Evolutionary conservation across 495 filamentous ascomycete species (phyloP), one percentile per base, ranked within the genome.

Genomic region (Tuber umbilicatum): DNA sequence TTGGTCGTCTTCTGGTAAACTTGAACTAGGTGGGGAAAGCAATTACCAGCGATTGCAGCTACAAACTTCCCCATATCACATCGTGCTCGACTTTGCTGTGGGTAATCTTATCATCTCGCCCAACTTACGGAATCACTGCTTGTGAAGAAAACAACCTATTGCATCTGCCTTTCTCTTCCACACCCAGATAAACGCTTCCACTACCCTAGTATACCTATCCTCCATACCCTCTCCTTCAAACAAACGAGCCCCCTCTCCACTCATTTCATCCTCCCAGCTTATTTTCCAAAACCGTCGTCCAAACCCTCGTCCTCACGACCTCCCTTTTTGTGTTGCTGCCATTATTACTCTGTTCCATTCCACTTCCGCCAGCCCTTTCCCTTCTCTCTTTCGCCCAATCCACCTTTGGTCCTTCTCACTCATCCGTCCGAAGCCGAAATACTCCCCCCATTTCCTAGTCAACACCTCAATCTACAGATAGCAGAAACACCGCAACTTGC

Each of bases 401-500:
- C 55, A 64, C 55, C 55, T 64, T 35, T 12, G 35, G 55, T 17
- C 27, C 55, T 31, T 35, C 31, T 19, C 55, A 35, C 16, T 35
- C 55, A 64, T 35, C 55, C 55, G 27, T 4, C 27, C 12, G 31
- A 19, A 31, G n/a, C 55, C 55, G 55, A 64, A 35, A 64, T 64
- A 64, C 55, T 27, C 12, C 16, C 55, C 55, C 35, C 55, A 64
- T 35, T 35, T 64, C 55, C 55, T 14, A 5, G 55, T 64, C 55
- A 27, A 60, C n/a, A 64, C 27, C 27, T 35, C 42, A 80, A 74
- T 75, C 70, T n/a, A 74, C 74, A 69, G 38, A 43, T 71, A 80
- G 77, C 69, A 79, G 74, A 41, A 71, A 55, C 55, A 35, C 31
- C 40, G 69, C 69, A 60, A 79, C 78, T 72, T 40, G 70, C 69